These are phyloP conservation scores for Gyrodon lividus DNA, from an alignment of 768 basidiomycete species.

Conservation along the genomic window DNA sequence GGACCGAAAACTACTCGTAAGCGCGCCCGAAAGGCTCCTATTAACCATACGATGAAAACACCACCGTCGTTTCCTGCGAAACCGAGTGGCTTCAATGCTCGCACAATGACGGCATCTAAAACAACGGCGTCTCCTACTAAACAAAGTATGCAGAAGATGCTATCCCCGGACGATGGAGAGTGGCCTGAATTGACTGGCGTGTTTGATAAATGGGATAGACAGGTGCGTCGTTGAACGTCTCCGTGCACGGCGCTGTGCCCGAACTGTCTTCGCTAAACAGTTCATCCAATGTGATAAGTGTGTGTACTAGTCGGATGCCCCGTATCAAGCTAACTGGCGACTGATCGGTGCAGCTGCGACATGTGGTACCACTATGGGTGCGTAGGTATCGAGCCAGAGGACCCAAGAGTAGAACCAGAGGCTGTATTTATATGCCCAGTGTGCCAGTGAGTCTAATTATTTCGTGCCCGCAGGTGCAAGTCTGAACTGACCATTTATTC, in stretches of 20 bases:
- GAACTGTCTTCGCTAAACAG: slow-evolving; percentile 10
- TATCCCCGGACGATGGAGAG: not conserved
- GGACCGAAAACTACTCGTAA: not conserved
- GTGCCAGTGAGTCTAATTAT: slow-evolving; percentile 31
- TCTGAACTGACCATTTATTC: not conserved
- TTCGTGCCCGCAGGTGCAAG: not conserved
- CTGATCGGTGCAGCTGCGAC: slow-evolving; percentile 32
- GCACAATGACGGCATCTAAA: not conserved
- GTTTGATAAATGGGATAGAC: slow-evolving; percentile 21
- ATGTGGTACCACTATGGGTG: slow-evolving; percentile 56
- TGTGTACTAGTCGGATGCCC: slow-evolving; percentile 10
- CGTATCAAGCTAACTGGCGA: not conserved
- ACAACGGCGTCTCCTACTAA: slow-evolving; percentile 1
- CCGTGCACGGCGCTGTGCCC: not conserved
- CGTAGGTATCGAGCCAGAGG: slow-evolving; percentile 38
- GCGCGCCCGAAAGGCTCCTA: not conserved
- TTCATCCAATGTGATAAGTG: slow-evolving; percentile 37
- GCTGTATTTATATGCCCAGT: slow-evolving; percentile 43
- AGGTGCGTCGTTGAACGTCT: slow-evolving; percentile 13
- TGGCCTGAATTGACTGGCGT: slow-evolving; percentile 16
- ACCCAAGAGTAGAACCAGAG: slow-evolving; percentile 34
- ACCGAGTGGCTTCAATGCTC: not conserved
- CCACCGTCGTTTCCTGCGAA: not conserved
- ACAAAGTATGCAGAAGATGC: not conserved
- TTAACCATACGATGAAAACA: not conserved